Evolutionary conservation across 768 basidiomycete genomes (phyloP), one percentile per base, ranked within the genome.

Genomic region (Sarcodon aspratus): DNA sequence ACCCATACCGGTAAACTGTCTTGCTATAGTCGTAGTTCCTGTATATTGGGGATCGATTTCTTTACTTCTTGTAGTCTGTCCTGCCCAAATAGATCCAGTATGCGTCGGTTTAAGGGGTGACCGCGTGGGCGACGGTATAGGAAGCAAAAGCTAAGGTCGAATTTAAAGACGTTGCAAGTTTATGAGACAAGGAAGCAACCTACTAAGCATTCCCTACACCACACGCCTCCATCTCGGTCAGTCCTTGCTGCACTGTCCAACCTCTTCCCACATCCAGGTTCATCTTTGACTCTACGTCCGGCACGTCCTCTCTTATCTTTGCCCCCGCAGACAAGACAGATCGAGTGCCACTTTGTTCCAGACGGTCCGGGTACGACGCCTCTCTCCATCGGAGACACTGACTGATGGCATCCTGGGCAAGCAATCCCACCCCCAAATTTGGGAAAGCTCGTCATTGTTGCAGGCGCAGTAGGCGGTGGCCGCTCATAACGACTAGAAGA

Each of bases 301-400:
- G 62, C 63, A 33, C 70, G 63, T 17, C 70, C 69, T 27, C 64
- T 60, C 47, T 66, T 68, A 31, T 65, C 64, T 61, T 78, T 85
- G 0, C 89, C 89, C 1, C 89, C 89, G 57, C 89, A 92, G 6
- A 88, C 72, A 45, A 92, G 71, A 62, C 89, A 92, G 36, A 72
- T 59, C 7, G 74, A 69, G 61, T 92, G 89, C 89, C 89, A 92
- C 53, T 76, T 75, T 33, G 82, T 80, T 34, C 84, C 84, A 51
- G 85, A 82, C 18, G 89, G 89, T 5, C 89, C 89, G 27, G 86
- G 82, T 36, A 92, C 83, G 32, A 91, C 87, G 8, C 89, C 89
- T 50, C 76, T 71, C 57, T 91, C 89, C 87, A 92, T 90, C 1
- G 76, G 76, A 12, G 85, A 85, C 10, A 91, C 89, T 0, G 76